Conservation (phyloP, 768 basidiomycete genomes). For the Leccinum imitatum region DNA sequence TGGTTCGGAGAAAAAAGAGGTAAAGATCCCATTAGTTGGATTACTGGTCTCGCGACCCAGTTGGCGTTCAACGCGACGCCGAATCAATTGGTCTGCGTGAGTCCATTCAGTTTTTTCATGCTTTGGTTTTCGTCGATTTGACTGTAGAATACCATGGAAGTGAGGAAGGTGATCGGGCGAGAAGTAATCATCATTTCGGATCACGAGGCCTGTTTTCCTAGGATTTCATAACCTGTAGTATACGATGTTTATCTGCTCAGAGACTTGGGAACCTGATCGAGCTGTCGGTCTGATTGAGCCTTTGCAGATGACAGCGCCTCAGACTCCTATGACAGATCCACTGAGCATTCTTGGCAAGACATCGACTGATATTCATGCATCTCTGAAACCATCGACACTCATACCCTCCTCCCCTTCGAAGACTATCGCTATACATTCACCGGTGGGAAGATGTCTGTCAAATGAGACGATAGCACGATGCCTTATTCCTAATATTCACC, state of each 20-base stretch:
- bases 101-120: conserved; percentile 30
- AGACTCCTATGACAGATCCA: not conserved
- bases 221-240: conserved; percentile 15
- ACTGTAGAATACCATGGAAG: conserved; percentile 54
- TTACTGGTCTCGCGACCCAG: no score
- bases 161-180: conserved; percentile 64
- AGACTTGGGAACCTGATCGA: not conserved
- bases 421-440: no score
- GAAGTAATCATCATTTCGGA: conserved; percentile 72
- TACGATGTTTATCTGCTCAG: not conserved
- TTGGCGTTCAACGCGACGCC: conserved; percentile 67
- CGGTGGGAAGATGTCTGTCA: no score
- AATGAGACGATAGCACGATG: no score
- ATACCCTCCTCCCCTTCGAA: no score
- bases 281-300: not conserved
- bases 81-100: conserved; percentile 81
- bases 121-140: conserved; percentile 2
- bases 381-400: no score
- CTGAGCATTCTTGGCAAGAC: not conserved
- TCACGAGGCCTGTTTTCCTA: conserved; percentile 52
- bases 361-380: no score
- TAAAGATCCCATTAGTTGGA: conserved; percentile 52
- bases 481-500: no score
- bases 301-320: not conserved
- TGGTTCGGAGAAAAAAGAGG: conserved; percentile 31